Evolutionary conservation across 1,284 basidiomycete genomes (phyloP).

Genomic region (Tilletia walkeri): DNA sequence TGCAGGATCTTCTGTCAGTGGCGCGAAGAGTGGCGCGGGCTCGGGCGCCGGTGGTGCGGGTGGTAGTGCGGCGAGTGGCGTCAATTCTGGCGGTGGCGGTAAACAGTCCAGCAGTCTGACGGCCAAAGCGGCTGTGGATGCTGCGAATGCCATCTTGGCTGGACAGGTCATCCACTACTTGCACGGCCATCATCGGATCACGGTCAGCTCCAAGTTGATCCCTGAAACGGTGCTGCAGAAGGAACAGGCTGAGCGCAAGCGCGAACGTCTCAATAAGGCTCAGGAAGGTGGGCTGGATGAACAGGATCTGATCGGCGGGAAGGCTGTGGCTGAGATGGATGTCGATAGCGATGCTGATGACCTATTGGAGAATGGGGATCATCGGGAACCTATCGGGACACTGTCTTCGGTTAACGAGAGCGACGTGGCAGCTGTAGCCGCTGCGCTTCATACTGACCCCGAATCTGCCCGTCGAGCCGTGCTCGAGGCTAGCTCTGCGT

Average conservation of each 20-base stretch:
- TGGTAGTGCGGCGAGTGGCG: neutral
- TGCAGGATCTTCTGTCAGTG: neutral
- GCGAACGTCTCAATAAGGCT: no score
- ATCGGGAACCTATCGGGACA: no score
- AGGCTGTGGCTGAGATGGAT: neutral
- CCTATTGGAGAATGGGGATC: neutral
- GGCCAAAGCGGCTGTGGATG: neutral
- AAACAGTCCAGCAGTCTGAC: neutral
- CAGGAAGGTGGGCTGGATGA: neutral
- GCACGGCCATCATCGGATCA: constrained; percentile 35
- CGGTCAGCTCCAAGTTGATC: constrained; percentile 30
- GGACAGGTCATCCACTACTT: constrained; percentile 28
- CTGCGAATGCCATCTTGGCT: constrained; percentile 3
- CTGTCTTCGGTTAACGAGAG: constrained; percentile 20
- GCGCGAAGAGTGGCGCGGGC: neutral
- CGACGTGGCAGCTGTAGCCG: constrained; percentile 38
- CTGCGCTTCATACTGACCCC: constrained; percentile 33
- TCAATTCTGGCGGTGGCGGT: neutral
- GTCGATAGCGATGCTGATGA: neutral
- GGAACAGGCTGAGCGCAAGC: no score
- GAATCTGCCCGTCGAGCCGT: constrained; percentile 39
- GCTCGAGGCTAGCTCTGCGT: constrained; percentile 39
- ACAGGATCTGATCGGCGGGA: neutral
- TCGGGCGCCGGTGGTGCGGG: neutral
- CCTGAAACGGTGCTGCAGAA: constrained; percentile 15